Evolutionary conservation across 352 stramenopile species (phyloP), one percentile per base, ranked within the genome.

Genomic region (Pilasporangium apinafurcum): DNA sequence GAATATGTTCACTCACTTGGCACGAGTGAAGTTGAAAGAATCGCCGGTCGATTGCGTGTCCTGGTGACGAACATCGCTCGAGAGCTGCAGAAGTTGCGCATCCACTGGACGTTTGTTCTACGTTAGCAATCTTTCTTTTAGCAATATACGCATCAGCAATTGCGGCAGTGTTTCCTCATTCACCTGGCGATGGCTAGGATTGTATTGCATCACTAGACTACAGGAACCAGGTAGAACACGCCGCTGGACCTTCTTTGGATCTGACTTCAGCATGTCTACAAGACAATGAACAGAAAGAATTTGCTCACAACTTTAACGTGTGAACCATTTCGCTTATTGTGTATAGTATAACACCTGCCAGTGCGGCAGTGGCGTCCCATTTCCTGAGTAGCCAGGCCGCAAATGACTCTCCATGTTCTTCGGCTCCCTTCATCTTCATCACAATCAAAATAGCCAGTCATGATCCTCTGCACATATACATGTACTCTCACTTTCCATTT

Each of bases 1-100:
- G n/a, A n/a, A n/a, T n/a, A n/a, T n/a, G 31, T 9, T 8, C 22
- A 31, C 58, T 16, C 44, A 86, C 77, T 61, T 78, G 42, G 63
- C 65, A 16, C 76, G 68, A 12, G 64, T 83, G 42, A 90, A 90
- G 53, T 87, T 65, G 42, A 87, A 90, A 7, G 43, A n/a, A n/a
- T n/a, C n/a, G n/a, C n/a, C 42, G 5, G 34, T 40, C 12, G 25
- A 5, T 29, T 44, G 44, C 16, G 43, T 16, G 6, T 25, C n/a
- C 32, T 12, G 5, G 13, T 43, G 12, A 7, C 44, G 48, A 9
- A 20, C 8, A 36, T 38, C 21, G 37, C 17, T 37, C 17, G 0
- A n/a, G 29, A 37, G 14, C 3, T 22, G 18, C 22, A 66, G 18
- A 4, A 79, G 57, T 37, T 63, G 46, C 5, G 44, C 24, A 26